Base-by-base conservation (phyloP, 73 alveolate species). In the Paramecium tetraurelia region DNA sequence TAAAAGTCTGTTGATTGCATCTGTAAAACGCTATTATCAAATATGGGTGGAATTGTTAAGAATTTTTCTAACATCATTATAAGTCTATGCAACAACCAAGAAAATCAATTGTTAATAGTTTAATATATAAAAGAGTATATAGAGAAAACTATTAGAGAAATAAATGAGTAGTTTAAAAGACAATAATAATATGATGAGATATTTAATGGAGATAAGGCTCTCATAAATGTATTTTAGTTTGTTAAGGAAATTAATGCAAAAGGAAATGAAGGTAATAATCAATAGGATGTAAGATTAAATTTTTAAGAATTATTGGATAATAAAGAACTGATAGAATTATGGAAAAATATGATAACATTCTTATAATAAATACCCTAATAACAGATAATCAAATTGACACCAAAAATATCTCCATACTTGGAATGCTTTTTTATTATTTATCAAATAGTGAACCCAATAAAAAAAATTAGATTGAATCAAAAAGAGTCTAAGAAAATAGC, bases 371-470 rank as follows among this genome's bases (percentile, higher is more conserved):
- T 72, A 0, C 20, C 53, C 5, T 9, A 33, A 33, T 38, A 35
- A 72, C 4, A 72, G 27, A 29, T 72, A n/a, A 43, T 40, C 14
- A 31, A 43, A 40, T 72, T 36, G 33, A n/a, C 36, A 35, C 40
- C 59, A 35, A 72, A 72, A 11, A 35, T 72, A 29, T 31, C 86
- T 72, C 86, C 86, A 31, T 72, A 16, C 40, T 72, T 72, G 20
- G 86, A 72, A 72, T 72, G 86, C 16, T 72, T 72, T 43, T 72
- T 72, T 18, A 72, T 72, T 16, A 72, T 33, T 0, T 72, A 72
- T 36, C 12, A 72, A 18, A 14, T 72, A 4, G 59, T 72, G 5
- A 72, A 72, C n/a, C 86, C 86, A 35, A 8, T 12, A 11, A 72
- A 72, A 21, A 72, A 33, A 72, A 35, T 12, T n/a, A 40, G 40